These are phyloP conservation scores for Amaranthus tricolor DNA, from an alignment of 179 eudicot genomes.

Conservation along the genomic window DNA sequence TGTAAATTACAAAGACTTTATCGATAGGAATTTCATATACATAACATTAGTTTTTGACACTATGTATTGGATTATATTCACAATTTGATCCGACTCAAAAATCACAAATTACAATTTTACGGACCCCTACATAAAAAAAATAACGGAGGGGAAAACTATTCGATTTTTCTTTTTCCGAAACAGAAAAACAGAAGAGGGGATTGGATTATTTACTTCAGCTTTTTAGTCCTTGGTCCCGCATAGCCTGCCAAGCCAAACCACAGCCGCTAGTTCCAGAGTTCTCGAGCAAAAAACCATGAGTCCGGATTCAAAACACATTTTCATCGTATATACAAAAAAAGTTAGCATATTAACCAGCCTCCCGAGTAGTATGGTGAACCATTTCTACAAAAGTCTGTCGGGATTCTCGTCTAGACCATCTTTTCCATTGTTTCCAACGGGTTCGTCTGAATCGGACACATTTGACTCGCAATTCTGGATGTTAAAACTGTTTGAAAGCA, in stretches of 20 bases:
- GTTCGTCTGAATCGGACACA: conserved; percentile 35
- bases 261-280: conserved; percentile 35
- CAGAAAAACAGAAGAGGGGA: neutral
- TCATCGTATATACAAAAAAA: conserved; percentile 32
- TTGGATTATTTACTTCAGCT: conserved; percentile 8
- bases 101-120: conserved; percentile 18
- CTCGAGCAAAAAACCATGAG: conserved; percentile 39
- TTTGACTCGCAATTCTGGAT: conserved; percentile 36
- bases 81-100: conserved; percentile 26
- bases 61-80: conserved; percentile 18
- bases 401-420: conserved; percentile 38
- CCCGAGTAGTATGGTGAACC: conserved; percentile 18
- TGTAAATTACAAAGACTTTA: too few species aligned
- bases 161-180: neutral
- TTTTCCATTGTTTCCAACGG: conserved; percentile 29
- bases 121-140: conserved; percentile 23
- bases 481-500: conserved; percentile 43
- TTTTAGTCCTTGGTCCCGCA: neutral
- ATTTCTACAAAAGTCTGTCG: conserved; percentile 35
- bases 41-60: too few species aligned
- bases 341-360: conserved; percentile 35
- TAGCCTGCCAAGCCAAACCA: conserved; percentile 19
- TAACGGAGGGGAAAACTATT: conserved; percentile 13
- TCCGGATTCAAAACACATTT: conserved; percentile 27
- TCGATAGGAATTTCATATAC: too few species aligned